Evolutionary conservation across 129 eudicot genomes (phyloP).

Genomic region (Glebionis coronaria): DNA sequence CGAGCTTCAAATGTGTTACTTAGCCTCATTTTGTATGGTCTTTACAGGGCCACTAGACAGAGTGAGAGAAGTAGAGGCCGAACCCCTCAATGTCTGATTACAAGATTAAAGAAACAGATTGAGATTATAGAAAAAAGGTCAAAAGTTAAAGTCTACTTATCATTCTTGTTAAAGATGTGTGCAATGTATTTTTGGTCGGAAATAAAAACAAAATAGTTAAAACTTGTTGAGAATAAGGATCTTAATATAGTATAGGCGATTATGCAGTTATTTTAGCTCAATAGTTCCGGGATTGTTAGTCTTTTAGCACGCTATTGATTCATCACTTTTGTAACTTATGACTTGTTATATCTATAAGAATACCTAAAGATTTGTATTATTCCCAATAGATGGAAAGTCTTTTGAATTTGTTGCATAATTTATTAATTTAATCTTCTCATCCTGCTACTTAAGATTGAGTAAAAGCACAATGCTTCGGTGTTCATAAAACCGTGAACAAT

Average conservation of each 20-base stretch:
- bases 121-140: conserved; percentile 18
- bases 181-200: conserved; percentile 10
- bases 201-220: not conserved
- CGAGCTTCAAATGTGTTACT: not conserved
- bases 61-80: conserved; percentile 21
- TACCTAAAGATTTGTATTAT: not conserved
- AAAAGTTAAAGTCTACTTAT: conserved; percentile 12
- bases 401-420: not conserved
- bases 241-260: conserved; percentile 7
- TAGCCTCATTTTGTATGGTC: not conserved
- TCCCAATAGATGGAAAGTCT: too few species aligned
- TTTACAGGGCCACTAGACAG: conserved; percentile 23
- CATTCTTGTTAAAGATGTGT: conserved; percentile 7
- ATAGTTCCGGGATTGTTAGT: not conserved
- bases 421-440: not conserved
- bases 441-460: not conserved
- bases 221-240: conserved; percentile 17
- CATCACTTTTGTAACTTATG: not conserved
- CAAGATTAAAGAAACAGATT: not conserved
- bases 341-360: not conserved
- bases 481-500: not conserved
- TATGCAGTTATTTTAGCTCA: not conserved
- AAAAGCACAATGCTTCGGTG: not conserved
- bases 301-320: not conserved
- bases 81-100: conserved; percentile 25